These are phyloP conservation scores for Pseudogymnoascus sp. DNA, from an alignment of 2,329 filamentous ascomycete genomes.

Conservation along the genomic window DNA sequence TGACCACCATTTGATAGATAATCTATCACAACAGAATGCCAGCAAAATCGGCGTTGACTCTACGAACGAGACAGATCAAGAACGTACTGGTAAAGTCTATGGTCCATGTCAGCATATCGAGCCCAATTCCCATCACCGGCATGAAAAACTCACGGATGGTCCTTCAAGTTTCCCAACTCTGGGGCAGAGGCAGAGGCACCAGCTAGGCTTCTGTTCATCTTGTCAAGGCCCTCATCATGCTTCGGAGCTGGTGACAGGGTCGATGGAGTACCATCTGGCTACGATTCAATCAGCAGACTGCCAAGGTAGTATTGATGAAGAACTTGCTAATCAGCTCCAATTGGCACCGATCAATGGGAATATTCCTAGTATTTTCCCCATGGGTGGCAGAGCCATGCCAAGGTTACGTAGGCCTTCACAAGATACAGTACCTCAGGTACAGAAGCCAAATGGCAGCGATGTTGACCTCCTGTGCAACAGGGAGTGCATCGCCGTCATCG, in stretches of 20 bases:
- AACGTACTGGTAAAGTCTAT: slow-evolving; percentile 1
- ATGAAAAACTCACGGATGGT: neutral
- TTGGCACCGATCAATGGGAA: neutral
- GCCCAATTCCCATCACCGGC: neutral
- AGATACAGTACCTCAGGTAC: neutral
- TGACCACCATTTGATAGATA: neutral
- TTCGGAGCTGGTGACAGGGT: neutral
- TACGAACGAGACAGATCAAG: neutral
- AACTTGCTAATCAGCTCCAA: neutral
- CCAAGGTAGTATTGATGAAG: neutral
- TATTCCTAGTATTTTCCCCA: neutral
- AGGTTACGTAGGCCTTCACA: neutral
- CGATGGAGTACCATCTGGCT: neutral
- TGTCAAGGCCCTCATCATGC: neutral
- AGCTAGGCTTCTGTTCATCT: neutral
- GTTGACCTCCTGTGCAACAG: neutral
- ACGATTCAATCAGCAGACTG: neutral
- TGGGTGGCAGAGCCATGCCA: neutral
- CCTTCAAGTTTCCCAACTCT: neutral
- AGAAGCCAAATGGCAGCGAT: neutral
- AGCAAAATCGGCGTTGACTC: neutral
- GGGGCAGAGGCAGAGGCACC: neutral
- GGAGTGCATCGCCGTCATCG: neutral
- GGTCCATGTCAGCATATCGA: neutral
- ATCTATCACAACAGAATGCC: neutral